Conservation (phyloP, 164 flowering plant genomes). For the Akebia trifoliata region DNA sequence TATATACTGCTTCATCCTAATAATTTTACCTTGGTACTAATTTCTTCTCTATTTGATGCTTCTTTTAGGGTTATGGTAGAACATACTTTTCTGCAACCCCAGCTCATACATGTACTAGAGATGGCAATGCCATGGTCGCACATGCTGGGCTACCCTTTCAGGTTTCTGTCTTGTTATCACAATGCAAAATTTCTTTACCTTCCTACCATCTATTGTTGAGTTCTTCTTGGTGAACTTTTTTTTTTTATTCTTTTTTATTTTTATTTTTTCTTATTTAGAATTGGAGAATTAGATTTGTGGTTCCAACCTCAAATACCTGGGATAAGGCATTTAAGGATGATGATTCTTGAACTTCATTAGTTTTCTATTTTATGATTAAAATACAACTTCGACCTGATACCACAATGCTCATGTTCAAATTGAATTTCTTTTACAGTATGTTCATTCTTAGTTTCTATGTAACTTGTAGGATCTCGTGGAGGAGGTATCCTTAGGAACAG, state of each 20-base stretch:
- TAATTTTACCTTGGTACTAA: not conserved
- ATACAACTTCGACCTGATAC: no score
- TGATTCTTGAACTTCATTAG: constrained; percentile 95
- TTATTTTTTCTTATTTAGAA: constrained; percentile 1
- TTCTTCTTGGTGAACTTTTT: no score
- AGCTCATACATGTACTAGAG: constrained; percentile 99
- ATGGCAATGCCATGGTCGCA: constrained; percentile 99
- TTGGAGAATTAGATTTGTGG: constrained; percentile 90
- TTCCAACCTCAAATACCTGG: no score
- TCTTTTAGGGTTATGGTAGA: constrained; percentile 96
- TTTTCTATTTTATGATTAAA: no score
- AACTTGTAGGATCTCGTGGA: constrained; percentile 85
- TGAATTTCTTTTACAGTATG: not conserved
- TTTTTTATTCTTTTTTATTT: not conserved
- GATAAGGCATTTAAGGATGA: no score
- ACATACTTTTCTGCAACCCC: constrained; percentile 98
- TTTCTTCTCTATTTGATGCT: constrained; percentile 1
- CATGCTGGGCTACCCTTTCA: constrained; percentile 93
- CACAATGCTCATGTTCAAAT: no score
- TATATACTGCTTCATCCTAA: not conserved
- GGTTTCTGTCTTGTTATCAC: constrained; percentile 36
- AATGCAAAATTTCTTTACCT: not conserved
- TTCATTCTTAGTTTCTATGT: constrained; percentile 5
- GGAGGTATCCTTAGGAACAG: constrained; percentile 98
- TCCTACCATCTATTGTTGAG: no score